Base-by-base conservation (phyloP, 768 basidiomycete species). In the Leccinum rimulosum region DNA sequence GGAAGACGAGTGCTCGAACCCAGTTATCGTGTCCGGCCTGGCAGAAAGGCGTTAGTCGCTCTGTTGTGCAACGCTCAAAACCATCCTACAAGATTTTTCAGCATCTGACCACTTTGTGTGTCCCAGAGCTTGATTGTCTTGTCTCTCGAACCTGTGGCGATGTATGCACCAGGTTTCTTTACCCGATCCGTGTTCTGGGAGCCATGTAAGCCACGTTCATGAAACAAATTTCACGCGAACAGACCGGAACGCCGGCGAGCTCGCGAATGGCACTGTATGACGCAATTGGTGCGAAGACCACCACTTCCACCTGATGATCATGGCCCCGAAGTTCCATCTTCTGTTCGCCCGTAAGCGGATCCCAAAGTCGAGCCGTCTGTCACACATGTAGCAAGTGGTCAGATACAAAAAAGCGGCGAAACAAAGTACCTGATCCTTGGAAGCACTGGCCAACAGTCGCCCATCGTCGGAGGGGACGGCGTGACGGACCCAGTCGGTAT, bases 101-200 rank as follows among this genome's bases (percentile, higher is more conserved):
- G 72, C 72, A 91, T 81, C 71, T 92, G 92, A 5, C 95, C 94
- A 49, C 84, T 86, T 60, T 86, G 80, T 0, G 85, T 80, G 67
- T 97, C 95, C 95, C 95, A 98, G 17, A 98, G 73, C 67, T 89
- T 91, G 76, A 97, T 91, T 5, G 85, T 86, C 79, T 93, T 96
- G 76, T 98, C 95, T 73, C 95, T 82, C 33, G 91, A 88, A 12
- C 92, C 93, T 14, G 92, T 94, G 10, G 86, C 86, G 8, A 90
- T 80, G 69, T 86, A 95, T 27, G 77, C 68, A 14, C 79, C 87
- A 51, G 73, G 80, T 58, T 74, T 81, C 71, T 79, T 85, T 45
- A 65, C 69, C 51, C 64, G 73, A 61, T 84, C 84, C 50, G 79
- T 83, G 61, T 79, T 80, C 84, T 86, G 57, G 51, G 50, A 8